phyloP scores from a whole-genome alignment of 2,329 filamentous ascomycete genomes.

The Aspergillus piperis region DNA sequence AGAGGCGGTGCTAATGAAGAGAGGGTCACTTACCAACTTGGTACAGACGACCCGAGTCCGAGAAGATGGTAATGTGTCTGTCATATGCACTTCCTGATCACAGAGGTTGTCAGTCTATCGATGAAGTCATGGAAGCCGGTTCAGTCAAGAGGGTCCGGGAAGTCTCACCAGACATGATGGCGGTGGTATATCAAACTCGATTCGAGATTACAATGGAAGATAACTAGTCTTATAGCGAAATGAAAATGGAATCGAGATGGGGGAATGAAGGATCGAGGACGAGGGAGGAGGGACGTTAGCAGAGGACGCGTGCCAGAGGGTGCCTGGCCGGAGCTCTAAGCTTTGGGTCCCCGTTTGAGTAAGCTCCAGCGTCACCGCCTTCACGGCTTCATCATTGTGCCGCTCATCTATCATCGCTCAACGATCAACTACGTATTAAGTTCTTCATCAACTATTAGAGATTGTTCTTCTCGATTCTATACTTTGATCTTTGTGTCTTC shows the following conservation, averaged over 20 bases:
- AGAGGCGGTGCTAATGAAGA: conserved; percentile 18
- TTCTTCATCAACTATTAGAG: too few species aligned
- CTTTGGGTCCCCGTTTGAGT: conserved; percentile 30
- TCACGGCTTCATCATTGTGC: conserved; percentile 12
- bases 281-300: conserved; percentile 24
- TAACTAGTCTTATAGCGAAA: conserved; percentile 8
- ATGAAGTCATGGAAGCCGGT: conserved; percentile 32
- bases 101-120: conserved; percentile 30
- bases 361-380: conserved; percentile 38
- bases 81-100: conserved; percentile 80
- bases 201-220: conserved; percentile 11
- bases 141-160: conserved; percentile 11
- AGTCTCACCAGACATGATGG: conserved; percentile 48
- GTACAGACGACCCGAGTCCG: conserved; percentile 95
- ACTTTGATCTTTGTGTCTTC: too few species aligned
- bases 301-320: conserved; percentile 38
- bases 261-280: conserved; percentile 23
- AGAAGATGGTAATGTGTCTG: conserved; percentile 99
- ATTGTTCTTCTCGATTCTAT: too few species aligned
- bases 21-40: conserved; percentile 76
- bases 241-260: conserved; percentile 10
- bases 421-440: background rate
- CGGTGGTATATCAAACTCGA: conserved; percentile 18
- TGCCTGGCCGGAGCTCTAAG: conserved; percentile 40
- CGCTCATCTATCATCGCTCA: background rate